Conservation (phyloP, 139 green algal genomes). For the Astrephomene gubernaculifera region DNA sequence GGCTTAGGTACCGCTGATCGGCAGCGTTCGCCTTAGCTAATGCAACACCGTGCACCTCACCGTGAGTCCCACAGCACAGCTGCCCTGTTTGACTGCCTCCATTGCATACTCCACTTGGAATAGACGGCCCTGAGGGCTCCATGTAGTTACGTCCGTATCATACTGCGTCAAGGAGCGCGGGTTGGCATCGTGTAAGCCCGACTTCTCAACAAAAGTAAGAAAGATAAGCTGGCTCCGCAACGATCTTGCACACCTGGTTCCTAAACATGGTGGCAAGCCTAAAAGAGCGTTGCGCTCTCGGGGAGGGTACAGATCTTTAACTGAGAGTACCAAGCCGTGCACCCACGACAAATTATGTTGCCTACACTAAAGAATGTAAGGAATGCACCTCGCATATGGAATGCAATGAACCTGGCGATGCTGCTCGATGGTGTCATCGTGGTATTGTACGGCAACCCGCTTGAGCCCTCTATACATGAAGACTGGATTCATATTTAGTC, state of each 20-base stretch:
- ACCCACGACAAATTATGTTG: too few species aligned
- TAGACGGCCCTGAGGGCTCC: slow-evolving; percentile 94
- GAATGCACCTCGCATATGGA: too few species aligned
- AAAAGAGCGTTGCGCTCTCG: neutral
- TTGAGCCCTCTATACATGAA: too few species aligned
- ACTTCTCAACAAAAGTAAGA: neutral
- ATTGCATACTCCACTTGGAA: slow-evolving; percentile 99
- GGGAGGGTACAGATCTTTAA: neutral
- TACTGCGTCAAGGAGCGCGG: slow-evolving; percentile 78
- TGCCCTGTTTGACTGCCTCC: slow-evolving; percentile 99
- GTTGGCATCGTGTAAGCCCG: slow-evolving; percentile 14
- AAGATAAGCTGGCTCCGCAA: too few species aligned
- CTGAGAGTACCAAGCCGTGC: too few species aligned
- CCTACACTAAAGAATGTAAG: too few species aligned
- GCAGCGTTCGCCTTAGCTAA: too few species aligned
- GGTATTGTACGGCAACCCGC: too few species aligned
- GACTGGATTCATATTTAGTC: too few species aligned
- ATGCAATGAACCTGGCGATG: too few species aligned
- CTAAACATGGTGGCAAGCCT: slow-evolving; percentile 39
- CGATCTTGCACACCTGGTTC: slow-evolving; percentile 42
- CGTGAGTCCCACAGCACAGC: slow-evolving; percentile 92
- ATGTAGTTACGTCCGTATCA: slow-evolving; percentile 97
- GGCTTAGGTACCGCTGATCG: too few species aligned
- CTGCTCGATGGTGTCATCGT: too few species aligned
- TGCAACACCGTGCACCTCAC: slow-evolving; percentile 54